A percentile compares a stretch with the other conserved stretches of the same genome.
Evolutionary conservation across 768 basidiomycete genomes (phyloP).

Genomic region (Termitomyces sp.): DNA sequence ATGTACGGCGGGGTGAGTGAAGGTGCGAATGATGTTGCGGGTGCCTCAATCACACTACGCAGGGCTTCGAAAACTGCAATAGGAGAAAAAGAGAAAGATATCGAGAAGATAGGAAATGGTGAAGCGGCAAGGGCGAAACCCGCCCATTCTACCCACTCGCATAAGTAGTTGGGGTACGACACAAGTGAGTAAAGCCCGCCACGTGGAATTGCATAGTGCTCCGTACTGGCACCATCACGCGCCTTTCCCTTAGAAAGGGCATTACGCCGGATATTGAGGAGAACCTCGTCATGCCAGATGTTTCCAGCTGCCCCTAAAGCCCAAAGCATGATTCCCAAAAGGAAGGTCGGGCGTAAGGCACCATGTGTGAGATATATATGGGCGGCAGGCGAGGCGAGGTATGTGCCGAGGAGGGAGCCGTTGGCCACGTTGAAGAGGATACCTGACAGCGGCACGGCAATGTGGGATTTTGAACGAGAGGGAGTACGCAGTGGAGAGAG

Average conservation of each 20-base stretch:
- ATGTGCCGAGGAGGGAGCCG: constrained; percentile 67
- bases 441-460: constrained; percentile 55
- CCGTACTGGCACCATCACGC: constrained; percentile 15
- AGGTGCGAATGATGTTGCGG: constrained; percentile 35
- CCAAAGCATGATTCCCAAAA: constrained; percentile 67
- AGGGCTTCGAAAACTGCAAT: constrained; percentile 19
- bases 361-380: constrained; percentile 37
- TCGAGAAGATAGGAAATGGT: constrained; percentile 34
- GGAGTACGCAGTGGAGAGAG: constrained; percentile 80
- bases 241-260: constrained; percentile 38
- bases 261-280: constrained; percentile 76
- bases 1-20: constrained; percentile 71
- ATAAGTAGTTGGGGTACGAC: constrained; percentile 92
- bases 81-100: constrained; percentile 16
- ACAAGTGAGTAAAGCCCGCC: constrained; percentile 74
- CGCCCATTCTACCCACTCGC: constrained; percentile 94
- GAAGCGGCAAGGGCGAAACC: constrained; percentile 81
- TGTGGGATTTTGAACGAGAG: constrained; percentile 71
- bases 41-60: constrained; percentile 5
- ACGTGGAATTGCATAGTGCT: constrained; percentile 59
- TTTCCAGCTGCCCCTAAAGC: constrained; percentile 72
- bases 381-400: constrained; percentile 58
- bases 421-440: constrained; percentile 71
- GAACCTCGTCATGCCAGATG: constrained; percentile 85
- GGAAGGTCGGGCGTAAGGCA: constrained; percentile 40